Percentiles rank a stretch among this genome's conserved stretches.
These are phyloP conservation scores for Coelastrella sp. DNA, from an alignment of 139 green algal genomes.

Conservation along the genomic window DNA sequence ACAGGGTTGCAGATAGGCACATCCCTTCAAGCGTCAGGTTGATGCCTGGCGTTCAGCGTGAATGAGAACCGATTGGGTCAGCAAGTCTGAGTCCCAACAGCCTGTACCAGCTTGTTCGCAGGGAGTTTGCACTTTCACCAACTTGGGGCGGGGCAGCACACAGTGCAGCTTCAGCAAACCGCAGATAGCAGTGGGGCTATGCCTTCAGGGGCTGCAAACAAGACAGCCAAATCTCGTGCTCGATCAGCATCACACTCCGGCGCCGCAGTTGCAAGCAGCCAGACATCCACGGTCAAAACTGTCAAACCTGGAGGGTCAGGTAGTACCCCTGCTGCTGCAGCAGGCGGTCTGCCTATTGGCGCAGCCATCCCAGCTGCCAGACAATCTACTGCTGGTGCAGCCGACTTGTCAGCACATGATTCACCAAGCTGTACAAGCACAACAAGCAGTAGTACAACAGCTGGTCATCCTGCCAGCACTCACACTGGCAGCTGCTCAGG, in stretches of 20 bases:
- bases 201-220: constrained; percentile 38
- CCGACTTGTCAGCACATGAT: not conserved
- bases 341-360: constrained; percentile 14
- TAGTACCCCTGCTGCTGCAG: constrained; percentile 7
- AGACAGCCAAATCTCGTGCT: constrained; percentile 9
- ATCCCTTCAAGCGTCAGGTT: not conserved
- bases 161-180: constrained; percentile 9
- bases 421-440: too few species aligned
- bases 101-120: not conserved
- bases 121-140: not conserved
- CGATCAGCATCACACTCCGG: not conserved
- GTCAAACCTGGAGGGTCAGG: constrained; percentile 37
- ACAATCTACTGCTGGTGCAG: not conserved
- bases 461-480: not conserved
- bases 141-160: not conserved
- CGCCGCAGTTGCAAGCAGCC: not conserved
- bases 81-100: not conserved
- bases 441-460: not conserved
- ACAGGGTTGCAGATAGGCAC: not conserved
- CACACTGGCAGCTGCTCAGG: not conserved
- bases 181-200: constrained; percentile 11
- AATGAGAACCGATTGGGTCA: constrained; percentile 17
- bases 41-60: constrained; percentile 21
- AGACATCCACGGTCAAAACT: not conserved
- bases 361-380: not conserved